phyloP scores from a whole-genome alignment of 2,329 filamentous ascomycete genomes.

The Cytospora chrysosperma region DNA sequence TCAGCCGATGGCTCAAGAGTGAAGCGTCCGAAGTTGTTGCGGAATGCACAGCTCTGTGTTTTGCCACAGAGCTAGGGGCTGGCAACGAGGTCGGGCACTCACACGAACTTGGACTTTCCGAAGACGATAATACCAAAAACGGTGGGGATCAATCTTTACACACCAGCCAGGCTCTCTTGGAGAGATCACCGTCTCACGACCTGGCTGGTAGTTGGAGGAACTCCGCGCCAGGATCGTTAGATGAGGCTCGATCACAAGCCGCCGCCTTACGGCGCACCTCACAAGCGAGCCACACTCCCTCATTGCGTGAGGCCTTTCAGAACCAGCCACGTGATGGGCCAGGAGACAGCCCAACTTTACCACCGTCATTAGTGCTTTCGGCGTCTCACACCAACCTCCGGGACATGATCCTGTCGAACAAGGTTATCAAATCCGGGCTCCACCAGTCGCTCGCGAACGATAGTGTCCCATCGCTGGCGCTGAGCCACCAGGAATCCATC shows the following conservation, averaged over 20 bases:
- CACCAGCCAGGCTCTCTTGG: slow-evolving; percentile 34
- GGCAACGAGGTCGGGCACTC: slow-evolving; percentile 21
- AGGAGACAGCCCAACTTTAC: slow-evolving; percentile 63
- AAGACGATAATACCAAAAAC: slow-evolving; percentile 26
- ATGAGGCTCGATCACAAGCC: slow-evolving; percentile 41
- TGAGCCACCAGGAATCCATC: slow-evolving; percentile 49
- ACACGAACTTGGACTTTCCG: slow-evolving; percentile 18
- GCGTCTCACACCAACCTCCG: slow-evolving; percentile 56
- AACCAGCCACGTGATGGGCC: slow-evolving; percentile 39
- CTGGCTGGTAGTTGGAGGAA: slow-evolving; percentile 49
- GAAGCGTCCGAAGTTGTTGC: slow-evolving; percentile 78
- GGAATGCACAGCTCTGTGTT: slow-evolving; percentile 71
- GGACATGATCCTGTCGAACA: slow-evolving; percentile 61
- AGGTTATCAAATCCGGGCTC: slow-evolving; percentile 54
- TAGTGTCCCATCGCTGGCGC: slow-evolving; percentile 53
- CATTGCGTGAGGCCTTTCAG: slow-evolving; percentile 47
- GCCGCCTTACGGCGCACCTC: slow-evolving; percentile 44
- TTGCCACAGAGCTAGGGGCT: slow-evolving; percentile 30
- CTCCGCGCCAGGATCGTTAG: slow-evolving; percentile 8
- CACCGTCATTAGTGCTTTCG: slow-evolving; percentile 48
- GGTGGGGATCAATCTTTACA: slow-evolving; percentile 40
- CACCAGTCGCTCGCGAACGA: slow-evolving; percentile 58
- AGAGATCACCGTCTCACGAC: slow-evolving; percentile 26
- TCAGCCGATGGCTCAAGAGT: slow-evolving; percentile 75
- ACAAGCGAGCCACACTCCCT: slow-evolving; percentile 50